Base-by-base conservation (phyloP, 805 yeast genomes). In the Candida pini region DNA sequence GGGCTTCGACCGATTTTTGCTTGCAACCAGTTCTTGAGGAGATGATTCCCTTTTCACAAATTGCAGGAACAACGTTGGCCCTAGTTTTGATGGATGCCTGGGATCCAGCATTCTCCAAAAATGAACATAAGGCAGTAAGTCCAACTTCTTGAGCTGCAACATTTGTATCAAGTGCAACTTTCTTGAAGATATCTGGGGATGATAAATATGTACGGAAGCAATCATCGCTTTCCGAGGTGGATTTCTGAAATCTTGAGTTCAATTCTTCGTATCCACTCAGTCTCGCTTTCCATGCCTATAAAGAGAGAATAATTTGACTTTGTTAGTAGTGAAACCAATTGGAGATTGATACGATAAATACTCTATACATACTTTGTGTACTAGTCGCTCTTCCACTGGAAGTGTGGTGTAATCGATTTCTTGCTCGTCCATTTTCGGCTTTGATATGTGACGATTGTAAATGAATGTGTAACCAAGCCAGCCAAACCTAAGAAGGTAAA, bases 81-180 rank as follows among this genome's bases (percentile, higher is more conserved):
- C 76, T 68, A 15, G 77, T 49, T 42, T 59, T 64, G 5, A 56
- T 28, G 31, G 70, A 62, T 4, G 54, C 68, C 2, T 53, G 47
- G 1, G 71, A 37, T 0, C 79, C 81, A 2, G 84, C 83, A 49
- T 57, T 71, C 47, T 74, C 72, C 28, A 83, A 59, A 48, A 74
- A 71, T 4, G 74, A 66, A 10, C 60, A 59, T 5, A 86, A 55
- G 6, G 83, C 69, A 3, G 62, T 54, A 15, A 87, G 63, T 4
- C 86, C 97, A 2, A 81, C 64, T 51, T 92, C 97, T 44, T 88
- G 95, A 0, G 97, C 95, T 13, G 82, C 92, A 14, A 88, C 96
- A 53, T 92, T 92, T 21, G 81, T 56, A 54, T 92, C 98, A 3
- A 74, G 66, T 6, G 83, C 78, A 26, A 80, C 69, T 44, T 67